A percentile compares a stretch with the other conserved stretches of the same genome.
Conservation (phyloP, 805 yeast species). For the Lipomyces yamadae region DNA sequence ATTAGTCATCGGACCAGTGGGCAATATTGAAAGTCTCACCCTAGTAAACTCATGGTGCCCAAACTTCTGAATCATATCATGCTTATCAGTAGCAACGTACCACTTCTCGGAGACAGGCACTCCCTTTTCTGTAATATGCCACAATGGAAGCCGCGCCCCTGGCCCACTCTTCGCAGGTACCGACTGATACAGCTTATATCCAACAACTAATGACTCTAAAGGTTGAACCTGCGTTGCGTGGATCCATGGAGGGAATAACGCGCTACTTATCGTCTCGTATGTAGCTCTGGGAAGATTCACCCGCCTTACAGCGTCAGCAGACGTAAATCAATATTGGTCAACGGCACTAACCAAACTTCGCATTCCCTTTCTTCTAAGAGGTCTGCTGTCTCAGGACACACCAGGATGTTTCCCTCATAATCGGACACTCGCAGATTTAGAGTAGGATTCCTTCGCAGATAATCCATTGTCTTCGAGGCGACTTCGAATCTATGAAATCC, state of each 20-base stretch:
- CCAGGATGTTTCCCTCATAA: slow-evolving; percentile 1
- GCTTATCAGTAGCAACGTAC: not conserved
- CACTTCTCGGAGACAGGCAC: slow-evolving; percentile 6
- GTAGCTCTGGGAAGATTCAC: not conserved
- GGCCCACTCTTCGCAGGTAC: not conserved
- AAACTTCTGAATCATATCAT: not conserved
- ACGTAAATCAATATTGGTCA: not conserved
- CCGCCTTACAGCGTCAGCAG: not conserved
- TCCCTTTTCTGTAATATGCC: not conserved
- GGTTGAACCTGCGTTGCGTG: not conserved
- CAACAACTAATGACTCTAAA: not conserved
- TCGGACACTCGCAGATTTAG: not conserved
- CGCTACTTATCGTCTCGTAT: not conserved
- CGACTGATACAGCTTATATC: slow-evolving; percentile 3
- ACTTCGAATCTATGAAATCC: slow-evolving; percentile 13
- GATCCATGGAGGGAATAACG: not conserved
- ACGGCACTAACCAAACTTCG: slow-evolving; percentile 3
- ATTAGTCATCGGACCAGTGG: not conserved
- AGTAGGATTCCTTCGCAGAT: not conserved
- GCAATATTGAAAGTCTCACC: not conserved
- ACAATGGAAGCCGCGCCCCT: not conserved
- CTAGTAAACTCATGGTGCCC: not conserved
- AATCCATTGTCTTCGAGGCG: not conserved
- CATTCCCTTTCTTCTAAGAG: not conserved
- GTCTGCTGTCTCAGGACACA: slow-evolving; percentile 22